phyloP scores from a whole-genome alignment of 78 protist species.

The Monosiga brevicollis region DNA sequence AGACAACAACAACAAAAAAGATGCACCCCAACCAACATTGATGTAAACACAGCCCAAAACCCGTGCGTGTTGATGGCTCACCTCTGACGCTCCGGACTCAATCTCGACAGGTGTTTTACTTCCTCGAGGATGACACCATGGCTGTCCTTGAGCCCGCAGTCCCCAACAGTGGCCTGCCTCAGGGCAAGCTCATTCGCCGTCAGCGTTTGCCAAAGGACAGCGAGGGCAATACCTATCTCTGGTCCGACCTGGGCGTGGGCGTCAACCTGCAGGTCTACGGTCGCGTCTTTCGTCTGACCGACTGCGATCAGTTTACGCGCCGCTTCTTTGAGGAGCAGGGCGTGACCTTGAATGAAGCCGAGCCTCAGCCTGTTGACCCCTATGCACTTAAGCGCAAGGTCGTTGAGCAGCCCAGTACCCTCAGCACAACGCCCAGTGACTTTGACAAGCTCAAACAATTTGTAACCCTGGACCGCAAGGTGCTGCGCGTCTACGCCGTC shows the following conservation, averaged over 20 bases:
- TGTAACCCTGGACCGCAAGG: conserved; percentile 9
- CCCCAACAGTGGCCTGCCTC: conserved; percentile 47
- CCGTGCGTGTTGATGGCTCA: too few relatives aligned
- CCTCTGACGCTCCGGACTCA: too few relatives aligned
- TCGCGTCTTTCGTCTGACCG: conserved; percentile 18
- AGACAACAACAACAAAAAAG: too few relatives aligned
- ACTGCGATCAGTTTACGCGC: conserved; percentile 35
- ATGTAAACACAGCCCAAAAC: too few relatives aligned
- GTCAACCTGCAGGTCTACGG: conserved; percentile 26
- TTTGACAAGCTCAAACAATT: conserved; percentile 16
- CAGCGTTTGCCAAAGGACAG: conserved; percentile 6
- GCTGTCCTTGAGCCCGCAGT: conserved; percentile 26
- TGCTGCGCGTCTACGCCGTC: conserved; percentile 15
- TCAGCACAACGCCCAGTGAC: not conserved
- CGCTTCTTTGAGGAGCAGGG: not conserved
- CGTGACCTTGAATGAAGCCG: not conserved
- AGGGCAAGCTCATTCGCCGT: conserved; percentile 34
- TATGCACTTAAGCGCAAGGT: not conserved
- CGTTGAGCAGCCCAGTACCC: not conserved
- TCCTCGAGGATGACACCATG: conserved; percentile 42
- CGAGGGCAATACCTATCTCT: not conserved
- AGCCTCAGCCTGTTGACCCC: not conserved
- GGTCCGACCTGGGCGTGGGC: conserved; percentile 48
- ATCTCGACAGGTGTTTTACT: conserved; percentile 12
- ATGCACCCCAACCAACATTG: too few relatives aligned